A percentile compares a stretch with the other conserved stretches of the same genome.
These are phyloP conservation scores for Excoecaria cochinchinensis DNA, from an alignment of 345 rosid species.

Conservation along the genomic window DNA sequence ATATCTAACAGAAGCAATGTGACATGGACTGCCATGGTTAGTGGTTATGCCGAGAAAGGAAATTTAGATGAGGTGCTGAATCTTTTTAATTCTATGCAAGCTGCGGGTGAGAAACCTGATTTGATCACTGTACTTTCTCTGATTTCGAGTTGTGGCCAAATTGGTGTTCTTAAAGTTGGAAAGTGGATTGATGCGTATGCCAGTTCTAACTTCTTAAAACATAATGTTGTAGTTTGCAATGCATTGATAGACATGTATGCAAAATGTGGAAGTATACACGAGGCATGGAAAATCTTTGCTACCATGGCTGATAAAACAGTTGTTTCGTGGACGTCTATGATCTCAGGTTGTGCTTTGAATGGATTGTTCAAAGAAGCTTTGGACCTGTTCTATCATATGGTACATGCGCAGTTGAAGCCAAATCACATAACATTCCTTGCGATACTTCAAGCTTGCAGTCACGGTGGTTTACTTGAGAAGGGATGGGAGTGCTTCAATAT, in stretches of 20 bases:
- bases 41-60: slow-evolving; percentile 68
- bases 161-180: slow-evolving; percentile 59
- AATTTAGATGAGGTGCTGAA: slow-evolving; percentile 54
- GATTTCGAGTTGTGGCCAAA: slow-evolving; percentile 57
- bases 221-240: slow-evolving; percentile 45
- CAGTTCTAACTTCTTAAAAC: slow-evolving; percentile 36
- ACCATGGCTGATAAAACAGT: slow-evolving; percentile 49
- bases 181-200: slow-evolving; percentile 53
- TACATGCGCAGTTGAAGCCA: slow-evolving; percentile 40
- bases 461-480: slow-evolving; percentile 56
- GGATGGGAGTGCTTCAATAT: slow-evolving; percentile 53
- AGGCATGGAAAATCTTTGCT: slow-evolving; percentile 47
- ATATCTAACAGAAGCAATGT: slow-evolving; percentile 49
- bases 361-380: slow-evolving; percentile 52
- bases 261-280: slow-evolving; percentile 58
- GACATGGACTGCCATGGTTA: slow-evolving; percentile 85
- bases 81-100: slow-evolving; percentile 49
- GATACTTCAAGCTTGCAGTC: slow-evolving; percentile 61
- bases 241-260: slow-evolving; percentile 67
- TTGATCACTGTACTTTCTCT: slow-evolving; percentile 54
- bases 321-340: slow-evolving; percentile 65
- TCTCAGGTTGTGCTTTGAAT: slow-evolving; percentile 61
- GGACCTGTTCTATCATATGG: slow-evolving; percentile 47
- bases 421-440: slow-evolving; percentile 61
- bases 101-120: slow-evolving; percentile 51